Percentiles rank a stretch among this genome's conserved stretches.
Evolutionary conservation across 805 yeast genomes (phyloP).

Genomic region (Suhomyces tanzawaensis): DNA sequence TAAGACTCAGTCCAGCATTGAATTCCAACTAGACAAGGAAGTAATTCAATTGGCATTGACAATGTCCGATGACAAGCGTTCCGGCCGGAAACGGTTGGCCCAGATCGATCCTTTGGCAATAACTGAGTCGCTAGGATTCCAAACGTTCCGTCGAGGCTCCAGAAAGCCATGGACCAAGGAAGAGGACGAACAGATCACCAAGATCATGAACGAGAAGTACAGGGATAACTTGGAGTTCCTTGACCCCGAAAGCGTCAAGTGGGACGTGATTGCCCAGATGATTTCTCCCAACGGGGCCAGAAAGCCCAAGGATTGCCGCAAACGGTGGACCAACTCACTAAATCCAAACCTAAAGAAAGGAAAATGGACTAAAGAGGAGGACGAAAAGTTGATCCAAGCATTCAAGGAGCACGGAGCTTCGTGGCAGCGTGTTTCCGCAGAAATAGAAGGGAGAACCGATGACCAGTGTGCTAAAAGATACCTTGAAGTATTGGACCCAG

Average conservation of each 20-base stretch:
- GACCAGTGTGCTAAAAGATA: slow-evolving; percentile 94
- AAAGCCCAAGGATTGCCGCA: slow-evolving; percentile 78
- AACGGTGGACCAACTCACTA: slow-evolving; percentile 82
- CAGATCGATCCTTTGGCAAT: slow-evolving; percentile 54
- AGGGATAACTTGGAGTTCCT: slow-evolving; percentile 22
- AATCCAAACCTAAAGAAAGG: slow-evolving; percentile 84
- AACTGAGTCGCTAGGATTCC: slow-evolving; percentile 71
- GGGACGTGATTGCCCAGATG: slow-evolving; percentile 56
- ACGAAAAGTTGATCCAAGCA: slow-evolving; percentile 59
- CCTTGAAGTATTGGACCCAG: slow-evolving; percentile 83
- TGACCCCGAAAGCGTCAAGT: slow-evolving; percentile 46
- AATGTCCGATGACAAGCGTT: background rate
- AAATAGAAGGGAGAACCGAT: slow-evolving; percentile 82
- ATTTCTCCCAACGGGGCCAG: slow-evolving; percentile 44
- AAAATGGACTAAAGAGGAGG: slow-evolving; percentile 83
- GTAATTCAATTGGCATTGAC: background rate
- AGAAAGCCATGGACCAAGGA: slow-evolving; percentile 73
- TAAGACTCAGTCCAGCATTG: too few relatives aligned
- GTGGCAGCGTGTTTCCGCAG: slow-evolving; percentile 81
- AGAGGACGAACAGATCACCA: slow-evolving; percentile 59
- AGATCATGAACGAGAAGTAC: slow-evolving; percentile 38
- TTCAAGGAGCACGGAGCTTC: slow-evolving; percentile 69
- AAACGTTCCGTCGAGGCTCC: slow-evolving; percentile 61
- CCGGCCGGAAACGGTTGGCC: slow-evolving; percentile 12
- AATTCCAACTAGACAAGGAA: background rate